A percentile compares a stretch with the other conserved stretches of the same genome.
These are phyloP conservation scores for Cantharellus anzutake DNA, from an alignment of 768 basidiomycete species.

Conservation along the genomic window DNA sequence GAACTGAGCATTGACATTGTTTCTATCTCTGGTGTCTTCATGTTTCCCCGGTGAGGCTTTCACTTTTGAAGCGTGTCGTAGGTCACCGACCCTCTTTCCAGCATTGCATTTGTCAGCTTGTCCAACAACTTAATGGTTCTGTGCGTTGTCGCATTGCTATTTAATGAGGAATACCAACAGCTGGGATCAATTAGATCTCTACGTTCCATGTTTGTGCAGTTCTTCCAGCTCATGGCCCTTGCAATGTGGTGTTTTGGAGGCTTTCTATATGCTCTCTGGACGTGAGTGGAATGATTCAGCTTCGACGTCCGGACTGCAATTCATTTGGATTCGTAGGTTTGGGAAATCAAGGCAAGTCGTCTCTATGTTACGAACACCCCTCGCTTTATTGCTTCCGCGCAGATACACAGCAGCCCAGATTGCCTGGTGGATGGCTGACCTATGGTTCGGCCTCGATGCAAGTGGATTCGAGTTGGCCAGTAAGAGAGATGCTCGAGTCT, in stretches of 20 bases:
- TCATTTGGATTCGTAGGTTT: not conserved
- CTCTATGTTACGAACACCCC: not conserved
- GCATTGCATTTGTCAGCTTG: constrained; percentile 79
- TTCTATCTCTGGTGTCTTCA: constrained; percentile 72
- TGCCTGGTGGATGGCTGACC: constrained; percentile 88
- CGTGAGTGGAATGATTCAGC: constrained; percentile 32
- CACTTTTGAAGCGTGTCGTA: not conserved
- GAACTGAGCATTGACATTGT: constrained; percentile 62
- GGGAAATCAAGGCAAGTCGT: not conserved
- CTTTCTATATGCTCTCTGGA: constrained; percentile 86
- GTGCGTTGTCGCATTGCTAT: constrained; percentile 11
- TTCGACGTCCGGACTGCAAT: not conserved
- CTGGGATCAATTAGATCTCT: constrained; percentile 48
- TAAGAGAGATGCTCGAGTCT: constrained; percentile 21
- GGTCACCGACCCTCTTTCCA: constrained; percentile 14
- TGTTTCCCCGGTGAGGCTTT: constrained; percentile 56
- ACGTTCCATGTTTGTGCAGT: constrained; percentile 87
- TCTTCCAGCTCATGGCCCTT: constrained; percentile 62
- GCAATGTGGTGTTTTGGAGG: constrained; percentile 84
- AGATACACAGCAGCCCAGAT: constrained; percentile 26
- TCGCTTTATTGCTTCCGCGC: not conserved
- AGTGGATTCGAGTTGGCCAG: constrained; percentile 69
- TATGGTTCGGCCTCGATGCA: constrained; percentile 90
- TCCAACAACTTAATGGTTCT: constrained; percentile 33
- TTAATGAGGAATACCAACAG: constrained; percentile 22